Base-by-base conservation (phyloP, 1,284 basidiomycete species). In the Coniophora puteana region DNA sequence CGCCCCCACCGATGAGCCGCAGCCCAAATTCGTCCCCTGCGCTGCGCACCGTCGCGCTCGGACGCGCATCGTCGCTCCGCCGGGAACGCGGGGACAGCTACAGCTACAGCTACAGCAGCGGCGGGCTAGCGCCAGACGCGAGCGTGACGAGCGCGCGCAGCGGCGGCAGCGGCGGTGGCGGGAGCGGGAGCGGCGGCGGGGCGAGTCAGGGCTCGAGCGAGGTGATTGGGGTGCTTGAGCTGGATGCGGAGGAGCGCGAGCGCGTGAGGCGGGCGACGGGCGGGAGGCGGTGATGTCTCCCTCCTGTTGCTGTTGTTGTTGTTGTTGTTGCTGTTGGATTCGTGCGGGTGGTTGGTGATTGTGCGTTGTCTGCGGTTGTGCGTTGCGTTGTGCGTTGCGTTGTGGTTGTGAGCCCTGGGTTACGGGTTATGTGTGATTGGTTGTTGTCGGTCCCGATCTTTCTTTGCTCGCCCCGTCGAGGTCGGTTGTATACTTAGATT, bases 121-220 rank as follows among this genome's bases (percentile, higher is more conserved):
- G 45, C 30, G 49, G 39, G 40, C 46, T 45, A 50, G 45, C 41
- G 47, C 51, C 37, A 8, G 46, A 49, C 24, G 27, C 20, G 36
- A 5, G 14, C 31, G 7, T 43, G 32, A 27, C 26, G 44, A 25
- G 35, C 53, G 36, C 40, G 28, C 12, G 23, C 43, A 20, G 46
- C 47, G 17, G 51, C 48, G 7, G 22, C 48, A 36, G 51, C 46
- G 33, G 54, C 47, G 1, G 36, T 38, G n/a, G n/a, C n/a, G n/a
- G n/a, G 34, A 58, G 56, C 21, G 52, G 34, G 14, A 41, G 45
- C 32, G 60, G 48, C 26, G 26, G 26, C 1, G 44, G 40, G 23
- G 42, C 48, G 5, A 40, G 48, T 40, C 44, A 40, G 1, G 42
- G 46, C 16, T 51, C 33, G 26, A 41, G 13, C 17, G 51, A 48